Percentiles rank a stretch among this genome's conserved stretches.
phyloP scores from a whole-genome alignment of 2,329 filamentous ascomycete genomes.

The Fusarium euwallaceae region DNA sequence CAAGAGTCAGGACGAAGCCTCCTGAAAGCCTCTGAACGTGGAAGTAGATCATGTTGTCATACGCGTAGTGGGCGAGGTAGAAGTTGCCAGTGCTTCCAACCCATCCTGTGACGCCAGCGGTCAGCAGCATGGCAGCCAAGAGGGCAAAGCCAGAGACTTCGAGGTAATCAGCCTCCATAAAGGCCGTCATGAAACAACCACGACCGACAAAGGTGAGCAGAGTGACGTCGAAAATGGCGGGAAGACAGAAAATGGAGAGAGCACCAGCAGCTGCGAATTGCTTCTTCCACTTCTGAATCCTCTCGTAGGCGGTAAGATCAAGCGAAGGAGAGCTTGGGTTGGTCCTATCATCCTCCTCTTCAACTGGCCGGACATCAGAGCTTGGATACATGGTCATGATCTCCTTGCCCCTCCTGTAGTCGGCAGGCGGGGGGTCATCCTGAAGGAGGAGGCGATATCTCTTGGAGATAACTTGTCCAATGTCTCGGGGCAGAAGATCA shows the following conservation, averaged over 20 bases:
- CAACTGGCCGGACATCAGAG: slow-evolving; percentile 10
- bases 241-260: slow-evolving; percentile 37
- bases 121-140: slow-evolving; percentile 27
- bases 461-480: slow-evolving; percentile 25
- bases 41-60: slow-evolving; percentile 39
- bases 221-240: slow-evolving; percentile 29
- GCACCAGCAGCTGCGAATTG: slow-evolving; percentile 31
- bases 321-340: neutral
- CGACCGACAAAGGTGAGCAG: slow-evolving; percentile 35
- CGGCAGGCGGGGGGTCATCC: slow-evolving; percentile 16
- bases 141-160: slow-evolving; percentile 34
- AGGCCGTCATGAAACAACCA: slow-evolving; percentile 38
- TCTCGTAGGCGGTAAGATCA: slow-evolving; percentile 25
- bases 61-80: slow-evolving; percentile 37
- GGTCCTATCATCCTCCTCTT: neutral
- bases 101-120: slow-evolving; percentile 38
- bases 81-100: slow-evolving; percentile 34
- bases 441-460: slow-evolving; percentile 27
- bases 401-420: slow-evolving; percentile 33
- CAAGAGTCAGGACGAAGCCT: slow-evolving; percentile 26
- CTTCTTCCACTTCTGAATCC: slow-evolving; percentile 30
- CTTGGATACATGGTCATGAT: slow-evolving; percentile 41
- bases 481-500: slow-evolving; percentile 31
- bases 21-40: slow-evolving; percentile 34
- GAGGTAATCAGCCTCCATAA: slow-evolving; percentile 23